Evolutionary conservation across 2,329 filamentous ascomycete genomes (phyloP), one percentile per base, ranked within the genome.

Genomic region (Xylariaceae sp.): DNA sequence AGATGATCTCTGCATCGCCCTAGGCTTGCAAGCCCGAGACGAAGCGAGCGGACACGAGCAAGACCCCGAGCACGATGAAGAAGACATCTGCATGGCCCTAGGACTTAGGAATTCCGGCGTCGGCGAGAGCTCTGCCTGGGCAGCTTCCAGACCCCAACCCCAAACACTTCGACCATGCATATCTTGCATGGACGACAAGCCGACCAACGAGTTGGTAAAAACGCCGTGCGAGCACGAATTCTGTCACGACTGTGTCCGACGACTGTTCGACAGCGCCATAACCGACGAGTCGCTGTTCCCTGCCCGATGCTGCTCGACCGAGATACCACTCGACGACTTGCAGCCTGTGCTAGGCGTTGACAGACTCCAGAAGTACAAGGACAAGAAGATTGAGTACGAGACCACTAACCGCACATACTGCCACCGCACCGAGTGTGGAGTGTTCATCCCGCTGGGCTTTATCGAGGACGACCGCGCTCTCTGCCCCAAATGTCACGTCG

Each of bases 241-340:
- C 61, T 85, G 81, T 55, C 59, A 60, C 0, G 53, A 53, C 1
- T 84, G 81, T 56, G 55, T 83, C 0, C 56, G 57, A 2, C 48
- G 52, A 0, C 68, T 82, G 0, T 77, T 83, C 58, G n/a, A 51
- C 1, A 47, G 59, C 0, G 68, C 75, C 0, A 67, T 77, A 18
- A 63, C 49, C 0, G 75, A 82, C 52, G 76, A 83, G 48, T 67
- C 71, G 0, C 57, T 78, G 0, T 84, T 81, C 49, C 81, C 80
- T 0, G 78, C 80, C 0, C 68, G 71, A 1, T 84, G 80, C 62
- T 82, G 80, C 55, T 51, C 57, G 0, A 53, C 71, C 22, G 50
- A 60, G 0, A 75, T 83, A 5, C 60, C 70, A 0, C 46, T 76
- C 1, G 62, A 65, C 0, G 42, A 51, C 0, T 68, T 68, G 32